A percentile compares a stretch with the other conserved stretches of the same genome.
phyloP scores from a whole-genome alignment of 768 basidiomycete species.

The Auricularia cornea region DNA sequence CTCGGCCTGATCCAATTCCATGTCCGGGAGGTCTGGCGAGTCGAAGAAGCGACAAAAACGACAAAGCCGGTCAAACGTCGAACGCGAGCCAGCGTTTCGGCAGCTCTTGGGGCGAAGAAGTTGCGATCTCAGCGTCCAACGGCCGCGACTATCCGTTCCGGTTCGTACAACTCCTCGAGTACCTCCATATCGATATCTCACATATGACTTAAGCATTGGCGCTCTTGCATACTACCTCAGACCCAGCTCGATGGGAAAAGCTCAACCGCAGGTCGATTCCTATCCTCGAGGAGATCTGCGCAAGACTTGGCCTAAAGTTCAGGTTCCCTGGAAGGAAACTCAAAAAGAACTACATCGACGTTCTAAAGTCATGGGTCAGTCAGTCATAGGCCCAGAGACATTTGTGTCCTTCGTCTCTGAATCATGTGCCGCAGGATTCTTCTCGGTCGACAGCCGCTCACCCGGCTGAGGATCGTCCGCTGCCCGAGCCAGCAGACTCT shows the following conservation, averaged over 20 bases:
- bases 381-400: background rate
- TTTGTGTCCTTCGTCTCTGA: background rate
- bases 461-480: no score
- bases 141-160: background rate
- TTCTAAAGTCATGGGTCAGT: background rate
- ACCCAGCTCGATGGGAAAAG: background rate
- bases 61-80: background rate
- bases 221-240: background rate
- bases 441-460: no score
- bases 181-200: background rate
- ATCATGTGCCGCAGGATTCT: no score
- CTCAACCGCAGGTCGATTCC: background rate
- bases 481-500: no score
- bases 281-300: background rate
- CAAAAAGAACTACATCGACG: background rate
- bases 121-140: background rate
- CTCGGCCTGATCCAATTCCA: slow-evolving; percentile 11
- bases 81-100: background rate
- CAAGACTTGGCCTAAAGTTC: background rate
- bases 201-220: background rate
- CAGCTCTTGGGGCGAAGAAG: background rate
- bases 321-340: background rate
- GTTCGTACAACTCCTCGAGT: no score
- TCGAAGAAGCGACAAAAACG: background rate
- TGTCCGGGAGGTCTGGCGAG: background rate